Evolutionary conservation across 768 basidiomycete genomes (phyloP).

Genomic region (Mycena leptocephala): DNA sequence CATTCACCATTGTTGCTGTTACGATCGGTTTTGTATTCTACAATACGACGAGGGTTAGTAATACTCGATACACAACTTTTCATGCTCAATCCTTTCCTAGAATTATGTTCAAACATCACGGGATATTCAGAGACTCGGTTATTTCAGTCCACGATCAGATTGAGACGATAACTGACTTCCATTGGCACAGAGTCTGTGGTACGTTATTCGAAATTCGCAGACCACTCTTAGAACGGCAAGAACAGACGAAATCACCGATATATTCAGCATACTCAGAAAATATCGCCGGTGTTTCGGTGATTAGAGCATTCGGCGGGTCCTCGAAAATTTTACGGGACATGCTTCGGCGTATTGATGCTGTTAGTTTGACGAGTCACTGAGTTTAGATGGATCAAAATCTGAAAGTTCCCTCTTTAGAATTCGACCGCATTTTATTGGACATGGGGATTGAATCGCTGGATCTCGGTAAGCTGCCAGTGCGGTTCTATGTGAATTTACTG

Average conservation of each 20-base stretch:
- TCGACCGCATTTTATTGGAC: slow-evolving; percentile 91
- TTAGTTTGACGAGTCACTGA: too few relatives aligned
- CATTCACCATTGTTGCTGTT: slow-evolving; percentile 77
- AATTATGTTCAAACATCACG: slow-evolving; percentile 89
- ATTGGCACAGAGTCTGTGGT: slow-evolving; percentile 57
- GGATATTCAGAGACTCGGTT: slow-evolving; percentile 86
- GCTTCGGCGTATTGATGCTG: slow-evolving; percentile 87
- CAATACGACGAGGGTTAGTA: slow-evolving; percentile 80
- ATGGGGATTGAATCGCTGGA: slow-evolving; percentile 96
- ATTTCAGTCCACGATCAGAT: background rate
- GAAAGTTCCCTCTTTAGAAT: slow-evolving; percentile 56
- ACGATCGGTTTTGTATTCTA: slow-evolving; percentile 76
- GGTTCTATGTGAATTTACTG: background rate
- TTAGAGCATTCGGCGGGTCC: slow-evolving; percentile 91
- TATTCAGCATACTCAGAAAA: slow-evolving; percentile 69
- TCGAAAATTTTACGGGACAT: slow-evolving; percentile 91
- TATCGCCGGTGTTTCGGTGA: slow-evolving; percentile 77
- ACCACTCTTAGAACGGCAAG: background rate
- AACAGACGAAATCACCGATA: slow-evolving; percentile 59
- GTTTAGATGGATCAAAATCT: too few relatives aligned
- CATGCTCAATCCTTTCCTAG: slow-evolving; percentile 16
- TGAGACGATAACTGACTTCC: too few relatives aligned
- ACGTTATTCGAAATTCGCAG: background rate
- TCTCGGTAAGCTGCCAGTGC: slow-evolving; percentile 67
- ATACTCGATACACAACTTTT: too few relatives aligned